These are phyloP conservation scores for Colletotrichum kahawae DNA, from an alignment of 2,329 filamentous ascomycete species.

Conservation along the genomic window DNA sequence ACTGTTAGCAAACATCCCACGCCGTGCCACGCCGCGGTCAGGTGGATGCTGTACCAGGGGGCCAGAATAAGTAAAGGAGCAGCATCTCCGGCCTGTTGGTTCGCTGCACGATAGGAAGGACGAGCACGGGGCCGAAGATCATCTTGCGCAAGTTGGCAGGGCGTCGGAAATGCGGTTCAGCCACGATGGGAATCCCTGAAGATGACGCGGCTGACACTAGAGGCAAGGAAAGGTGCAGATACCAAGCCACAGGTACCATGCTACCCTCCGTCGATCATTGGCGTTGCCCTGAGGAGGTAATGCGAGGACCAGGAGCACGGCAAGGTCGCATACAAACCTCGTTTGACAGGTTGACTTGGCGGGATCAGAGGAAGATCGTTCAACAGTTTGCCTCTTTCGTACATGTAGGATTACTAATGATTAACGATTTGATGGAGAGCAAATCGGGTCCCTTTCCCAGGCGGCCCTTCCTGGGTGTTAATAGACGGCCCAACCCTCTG, in stretches of 20 bases:
- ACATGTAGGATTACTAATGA: not conserved
- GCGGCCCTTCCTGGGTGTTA: not conserved
- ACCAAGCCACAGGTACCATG: not conserved
- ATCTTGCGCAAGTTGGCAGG: not conserved
- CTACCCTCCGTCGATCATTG: not conserved
- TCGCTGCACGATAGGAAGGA: not conserved
- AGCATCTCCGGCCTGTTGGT: not conserved
- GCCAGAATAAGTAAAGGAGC: not conserved
- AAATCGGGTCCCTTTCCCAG: not conserved
- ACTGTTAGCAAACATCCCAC: not conserved
- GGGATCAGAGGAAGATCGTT: not conserved
- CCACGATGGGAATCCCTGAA: not conserved
- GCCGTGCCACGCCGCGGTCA: not conserved
- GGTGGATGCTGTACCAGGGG: not conserved
- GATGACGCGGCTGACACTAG: not conserved
- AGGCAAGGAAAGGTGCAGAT: not conserved
- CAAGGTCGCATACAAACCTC: not conserved
- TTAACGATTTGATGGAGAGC: not conserved
- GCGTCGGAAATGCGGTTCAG: not conserved
- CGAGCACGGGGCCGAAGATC: not conserved
- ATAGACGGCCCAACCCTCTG: not conserved
- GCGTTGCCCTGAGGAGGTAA: not conserved
- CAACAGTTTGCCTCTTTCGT: not conserved
- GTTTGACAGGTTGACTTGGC: not conserved
- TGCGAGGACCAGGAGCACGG: not conserved